A percentile compares a stretch with the other conserved stretches of the same genome.
phyloP scores from a whole-genome alignment of 1,284 basidiomycete species.

The Tilletia indica region DNA sequence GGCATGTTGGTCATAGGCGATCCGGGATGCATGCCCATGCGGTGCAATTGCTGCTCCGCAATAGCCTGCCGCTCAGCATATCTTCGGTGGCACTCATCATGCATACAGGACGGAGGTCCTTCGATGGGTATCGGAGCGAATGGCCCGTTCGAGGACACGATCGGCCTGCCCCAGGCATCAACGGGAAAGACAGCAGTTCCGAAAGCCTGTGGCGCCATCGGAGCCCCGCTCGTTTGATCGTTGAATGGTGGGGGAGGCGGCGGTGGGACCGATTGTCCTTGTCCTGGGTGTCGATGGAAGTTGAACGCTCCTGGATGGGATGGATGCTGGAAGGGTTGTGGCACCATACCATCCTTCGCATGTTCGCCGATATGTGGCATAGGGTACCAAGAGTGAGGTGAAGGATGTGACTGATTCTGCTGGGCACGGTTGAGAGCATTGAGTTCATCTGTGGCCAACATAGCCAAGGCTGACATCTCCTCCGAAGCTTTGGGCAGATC shows the following conservation, averaged over 20 bases:
- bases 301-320: background rate
- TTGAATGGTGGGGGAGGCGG: conserved; percentile 9
- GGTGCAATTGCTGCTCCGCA: conserved; percentile 26
- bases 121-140: conserved; percentile 13
- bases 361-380: background rate
- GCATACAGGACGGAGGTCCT: conserved; percentile 43
- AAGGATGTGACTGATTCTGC: conserved; percentile 14
- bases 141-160: background rate
- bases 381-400: conserved; percentile 6
- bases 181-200: conserved; percentile 15
- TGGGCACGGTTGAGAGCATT: conserved; percentile 48
- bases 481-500: conserved; percentile 24
- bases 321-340: background rate
- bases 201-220: background rate
- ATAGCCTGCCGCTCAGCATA: conserved; percentile 46
- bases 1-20: conserved; percentile 8
- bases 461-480: conserved; percentile 53
- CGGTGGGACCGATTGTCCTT: background rate
- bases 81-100: conserved; percentile 48
- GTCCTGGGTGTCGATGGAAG: background rate
- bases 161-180: conserved; percentile 15
- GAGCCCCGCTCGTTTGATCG: background rate
- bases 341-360: background rate
- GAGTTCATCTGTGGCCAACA: conserved; percentile 51
- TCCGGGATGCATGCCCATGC: conserved; percentile 10